A percentile compares a stretch with the other conserved stretches of the same genome.
These are phyloP conservation scores for Anthostomella pinea DNA, from an alignment of 2,329 filamentous ascomycete genomes.

Conservation along the genomic window DNA sequence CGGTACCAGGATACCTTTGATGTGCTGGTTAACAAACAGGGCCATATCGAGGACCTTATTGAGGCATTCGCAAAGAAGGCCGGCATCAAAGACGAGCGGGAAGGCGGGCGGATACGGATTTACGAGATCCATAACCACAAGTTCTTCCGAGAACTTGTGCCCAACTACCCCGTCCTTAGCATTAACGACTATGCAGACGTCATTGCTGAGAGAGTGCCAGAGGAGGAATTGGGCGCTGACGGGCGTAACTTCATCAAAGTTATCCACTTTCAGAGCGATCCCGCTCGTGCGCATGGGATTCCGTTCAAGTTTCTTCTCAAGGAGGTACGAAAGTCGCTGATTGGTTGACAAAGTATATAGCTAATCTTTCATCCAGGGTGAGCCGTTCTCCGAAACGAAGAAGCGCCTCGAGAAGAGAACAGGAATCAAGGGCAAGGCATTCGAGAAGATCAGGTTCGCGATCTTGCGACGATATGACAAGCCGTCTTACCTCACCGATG, in stretches of 20 bases:
- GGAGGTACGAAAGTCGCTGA: conserved; percentile 53
- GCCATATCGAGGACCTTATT: conserved; percentile 75
- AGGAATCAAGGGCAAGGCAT: conserved; percentile 94
- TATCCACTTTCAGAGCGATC: conserved; percentile 91
- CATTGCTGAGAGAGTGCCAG: conserved; percentile 76
- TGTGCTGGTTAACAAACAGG: conserved; percentile 83
- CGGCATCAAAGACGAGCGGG: conserved; percentile 69
- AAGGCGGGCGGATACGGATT: conserved; percentile 69
- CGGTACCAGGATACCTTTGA: conserved; percentile 66
- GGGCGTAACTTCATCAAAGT: conserved; percentile 66
- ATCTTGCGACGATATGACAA: conserved; percentile 69
- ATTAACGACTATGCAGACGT: conserved; percentile 84
- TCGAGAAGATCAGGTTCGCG: conserved; percentile 98
- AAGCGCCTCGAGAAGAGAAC: conserved; percentile 90
- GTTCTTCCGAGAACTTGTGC: conserved; percentile 73
- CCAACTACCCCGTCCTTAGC: conserved; percentile 70
- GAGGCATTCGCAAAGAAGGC: conserved; percentile 76
- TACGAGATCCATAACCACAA: conserved; percentile 83
- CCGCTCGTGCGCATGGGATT: conserved; percentile 77
- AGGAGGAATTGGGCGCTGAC: conserved; percentile 62
- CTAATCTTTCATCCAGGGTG: conserved; percentile 53
- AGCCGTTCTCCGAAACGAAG: conserved; percentile 87
- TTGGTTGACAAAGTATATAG: not conserved
- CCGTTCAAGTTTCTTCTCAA: conserved; percentile 89
- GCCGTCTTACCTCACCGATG: conserved; percentile 81